Evolutionary conservation across 2,329 filamentous ascomycete species (phyloP).

Genomic region (Diplodia seriata): DNA sequence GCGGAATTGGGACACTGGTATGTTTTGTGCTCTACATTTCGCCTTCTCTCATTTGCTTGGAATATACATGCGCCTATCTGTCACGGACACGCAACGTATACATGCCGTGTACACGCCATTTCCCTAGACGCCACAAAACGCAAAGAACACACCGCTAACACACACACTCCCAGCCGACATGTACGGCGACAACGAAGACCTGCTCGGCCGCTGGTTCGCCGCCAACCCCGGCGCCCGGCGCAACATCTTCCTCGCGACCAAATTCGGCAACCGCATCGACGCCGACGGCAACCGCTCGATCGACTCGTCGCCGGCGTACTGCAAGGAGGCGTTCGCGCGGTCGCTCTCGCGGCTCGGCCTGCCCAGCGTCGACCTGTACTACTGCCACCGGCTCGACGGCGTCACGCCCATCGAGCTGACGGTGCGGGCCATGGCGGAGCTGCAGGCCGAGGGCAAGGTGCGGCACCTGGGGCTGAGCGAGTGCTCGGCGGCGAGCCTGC

Average conservation of each 20-base stretch:
- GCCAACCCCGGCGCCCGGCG: constrained; percentile 34
- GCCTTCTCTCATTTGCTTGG: no score
- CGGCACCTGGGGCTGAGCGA: constrained; percentile 58
- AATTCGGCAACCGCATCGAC: constrained; percentile 55
- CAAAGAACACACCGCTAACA: constrained; percentile 48
- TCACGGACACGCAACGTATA: no score
- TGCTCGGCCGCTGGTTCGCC: constrained; percentile 47
- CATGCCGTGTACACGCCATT: no score
- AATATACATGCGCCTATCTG: no score
- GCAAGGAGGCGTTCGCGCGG: constrained; percentile 48
- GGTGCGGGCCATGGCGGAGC: constrained; percentile 55
- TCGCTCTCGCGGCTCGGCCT: constrained; percentile 52
- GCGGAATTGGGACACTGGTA: constrained; percentile 58
- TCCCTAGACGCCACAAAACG: not conserved
- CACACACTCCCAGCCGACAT: constrained; percentile 36
- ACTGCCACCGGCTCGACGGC: constrained; percentile 52
- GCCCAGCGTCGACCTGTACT: constrained; percentile 53
- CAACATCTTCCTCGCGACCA: constrained; percentile 53
- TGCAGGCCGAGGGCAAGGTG: constrained; percentile 56
- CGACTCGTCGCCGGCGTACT: constrained; percentile 52
- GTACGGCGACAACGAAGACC: constrained; percentile 46
- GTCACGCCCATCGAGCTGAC: constrained; percentile 58
- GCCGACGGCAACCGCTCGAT: constrained; percentile 47
- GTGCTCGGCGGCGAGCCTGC: constrained; percentile 53
- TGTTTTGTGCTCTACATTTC: not conserved